Evolutionary conservation across 1,139 yeast genomes (phyloP).

Genomic region (Zygoascus meyerae): DNA sequence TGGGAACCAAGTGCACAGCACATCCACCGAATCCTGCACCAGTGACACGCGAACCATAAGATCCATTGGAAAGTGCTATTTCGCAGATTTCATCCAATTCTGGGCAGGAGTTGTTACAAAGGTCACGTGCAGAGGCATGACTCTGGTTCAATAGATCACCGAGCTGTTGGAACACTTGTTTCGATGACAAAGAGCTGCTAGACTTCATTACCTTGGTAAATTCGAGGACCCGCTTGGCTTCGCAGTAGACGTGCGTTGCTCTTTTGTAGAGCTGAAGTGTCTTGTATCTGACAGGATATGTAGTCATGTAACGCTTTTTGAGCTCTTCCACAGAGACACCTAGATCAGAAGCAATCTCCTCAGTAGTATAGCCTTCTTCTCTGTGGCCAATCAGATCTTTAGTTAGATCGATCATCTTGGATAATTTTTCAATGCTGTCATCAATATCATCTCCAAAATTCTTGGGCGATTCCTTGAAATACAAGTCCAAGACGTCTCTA

Average conservation of each 20-base stretch:
- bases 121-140: conserved; percentile 46
- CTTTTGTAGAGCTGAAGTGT: conserved; percentile 53
- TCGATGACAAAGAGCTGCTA: conserved; percentile 1
- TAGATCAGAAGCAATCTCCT: conserved; percentile 44
- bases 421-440: conserved; percentile 39
- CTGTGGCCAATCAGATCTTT: conserved; percentile 37
- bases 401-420: conserved; percentile 40
- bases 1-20: conserved; percentile 56
- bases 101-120: conserved; percentile 52
- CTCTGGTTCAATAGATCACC: conserved; percentile 58
- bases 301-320: conserved; percentile 42
- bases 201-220: conserved; percentile 40
- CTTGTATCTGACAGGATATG: conserved; percentile 54
- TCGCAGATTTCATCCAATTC: conserved; percentile 49
- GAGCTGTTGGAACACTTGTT: conserved; percentile 30
- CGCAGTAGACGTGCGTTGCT: conserved; percentile 60
- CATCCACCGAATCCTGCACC: conserved; percentile 87
- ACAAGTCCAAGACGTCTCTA: conserved; percentile 57
- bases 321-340: conserved; percentile 44
- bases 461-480: conserved; percentile 35
- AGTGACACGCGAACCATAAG: conserved; percentile 63
- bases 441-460: conserved; percentile 49
- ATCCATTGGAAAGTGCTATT: conserved; percentile 52
- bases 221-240: conserved; percentile 54
- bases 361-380: conserved; percentile 45